Percentiles rank a stretch among this genome's conserved stretches.
phyloP scores from a whole-genome alignment of 1,139 yeast species.

The Kodamaea arcana region DNA sequence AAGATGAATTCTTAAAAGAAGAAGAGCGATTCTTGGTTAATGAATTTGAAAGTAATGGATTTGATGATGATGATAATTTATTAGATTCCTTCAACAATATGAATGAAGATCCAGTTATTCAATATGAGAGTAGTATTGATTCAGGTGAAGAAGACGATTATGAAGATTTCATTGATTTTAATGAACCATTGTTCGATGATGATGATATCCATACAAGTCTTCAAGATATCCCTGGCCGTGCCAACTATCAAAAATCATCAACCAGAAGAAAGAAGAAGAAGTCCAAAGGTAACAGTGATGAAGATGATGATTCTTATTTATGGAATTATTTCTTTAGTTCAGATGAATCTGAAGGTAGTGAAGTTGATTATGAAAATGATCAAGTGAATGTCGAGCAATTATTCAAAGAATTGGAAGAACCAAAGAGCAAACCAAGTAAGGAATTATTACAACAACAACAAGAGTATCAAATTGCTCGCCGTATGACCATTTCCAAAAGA shows the following conservation, averaged over 20 bases:
- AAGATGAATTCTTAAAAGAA: slow-evolving; percentile 43
- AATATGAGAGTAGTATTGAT: slow-evolving; percentile 25
- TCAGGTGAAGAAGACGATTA: slow-evolving; percentile 29
- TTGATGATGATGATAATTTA: slow-evolving; percentile 25
- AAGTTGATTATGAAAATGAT: slow-evolving; percentile 18
- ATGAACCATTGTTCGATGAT: slow-evolving; percentile 21
- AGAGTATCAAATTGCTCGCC: slow-evolving; percentile 2
- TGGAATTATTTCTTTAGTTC: slow-evolving; percentile 55
- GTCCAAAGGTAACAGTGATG: slow-evolving; percentile 27
- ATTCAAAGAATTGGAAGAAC: slow-evolving; percentile 13
- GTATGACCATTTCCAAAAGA: slow-evolving; percentile 7
- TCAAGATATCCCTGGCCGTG: slow-evolving; percentile 5
- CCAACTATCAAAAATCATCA: slow-evolving; percentile 10
- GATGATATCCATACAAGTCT: slow-evolving; percentile 13
- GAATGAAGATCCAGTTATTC: slow-evolving; percentile 22
- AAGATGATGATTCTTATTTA: slow-evolving; percentile 50
- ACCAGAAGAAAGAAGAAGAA: slow-evolving; percentile 1
- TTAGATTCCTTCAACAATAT: slow-evolving; percentile 24
- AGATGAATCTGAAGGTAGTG: slow-evolving; percentile 27
- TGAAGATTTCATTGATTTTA: slow-evolving; percentile 31
- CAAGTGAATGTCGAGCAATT: slow-evolving; percentile 15
- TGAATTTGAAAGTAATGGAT: slow-evolving; percentile 47
- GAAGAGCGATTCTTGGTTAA: slow-evolving; percentile 46
- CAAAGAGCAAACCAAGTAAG: slow-evolving; percentile 7
- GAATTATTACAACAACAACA: slow-evolving; percentile 24